phyloP scores from a whole-genome alignment of 139 green algal species.

The Nannochloris sp. region DNA sequence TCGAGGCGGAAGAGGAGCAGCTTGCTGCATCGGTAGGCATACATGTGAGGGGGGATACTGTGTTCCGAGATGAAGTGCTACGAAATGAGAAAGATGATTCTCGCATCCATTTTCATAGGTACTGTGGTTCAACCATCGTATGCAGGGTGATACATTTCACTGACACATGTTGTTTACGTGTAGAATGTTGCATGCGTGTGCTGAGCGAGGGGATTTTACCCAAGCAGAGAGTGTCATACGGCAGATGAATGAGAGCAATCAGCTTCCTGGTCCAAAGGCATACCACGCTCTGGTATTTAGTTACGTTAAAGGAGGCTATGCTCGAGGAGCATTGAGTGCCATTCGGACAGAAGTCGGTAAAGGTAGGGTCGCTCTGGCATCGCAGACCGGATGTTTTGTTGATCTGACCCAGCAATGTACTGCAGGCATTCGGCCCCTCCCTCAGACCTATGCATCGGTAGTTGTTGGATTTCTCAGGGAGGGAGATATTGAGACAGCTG shows the following conservation, averaged over 20 bases:
- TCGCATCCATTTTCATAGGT: slow-evolving; percentile 1
- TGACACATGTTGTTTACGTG: not conserved
- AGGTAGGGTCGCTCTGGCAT: not conserved
- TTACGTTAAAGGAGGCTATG: slow-evolving; percentile 7
- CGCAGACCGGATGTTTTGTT: too few species aligned
- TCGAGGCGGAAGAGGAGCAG: slow-evolving; percentile 5
- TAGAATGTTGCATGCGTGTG: slow-evolving; percentile 2
- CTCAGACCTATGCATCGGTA: slow-evolving; percentile 9
- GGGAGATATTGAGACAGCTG: slow-evolving; percentile 2
- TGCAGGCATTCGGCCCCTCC: slow-evolving; percentile 7
- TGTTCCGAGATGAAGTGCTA: not conserved
- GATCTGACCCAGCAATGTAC: not conserved
- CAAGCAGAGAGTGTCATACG: slow-evolving; percentile 4
- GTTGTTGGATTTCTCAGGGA: slow-evolving; percentile 8
- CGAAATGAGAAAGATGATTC: slow-evolving; percentile 4
- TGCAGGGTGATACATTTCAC: not conserved
- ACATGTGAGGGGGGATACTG: not conserved
- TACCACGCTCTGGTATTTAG: slow-evolving; percentile 8
- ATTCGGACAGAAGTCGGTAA: slow-evolving; percentile 1
- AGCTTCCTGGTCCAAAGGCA: slow-evolving; percentile 4
- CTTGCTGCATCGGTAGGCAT: slow-evolving; percentile 3
- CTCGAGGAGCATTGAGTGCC: slow-evolving; percentile 4
- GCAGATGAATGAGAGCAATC: slow-evolving; percentile 5
- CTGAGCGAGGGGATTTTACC: not conserved
- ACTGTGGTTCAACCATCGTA: not conserved